Evolutionary conservation across 2,329 filamentous ascomycete genomes (phyloP), one percentile per base, ranked within the genome.

Genomic region (Colletotrichum orchidophilum): DNA sequence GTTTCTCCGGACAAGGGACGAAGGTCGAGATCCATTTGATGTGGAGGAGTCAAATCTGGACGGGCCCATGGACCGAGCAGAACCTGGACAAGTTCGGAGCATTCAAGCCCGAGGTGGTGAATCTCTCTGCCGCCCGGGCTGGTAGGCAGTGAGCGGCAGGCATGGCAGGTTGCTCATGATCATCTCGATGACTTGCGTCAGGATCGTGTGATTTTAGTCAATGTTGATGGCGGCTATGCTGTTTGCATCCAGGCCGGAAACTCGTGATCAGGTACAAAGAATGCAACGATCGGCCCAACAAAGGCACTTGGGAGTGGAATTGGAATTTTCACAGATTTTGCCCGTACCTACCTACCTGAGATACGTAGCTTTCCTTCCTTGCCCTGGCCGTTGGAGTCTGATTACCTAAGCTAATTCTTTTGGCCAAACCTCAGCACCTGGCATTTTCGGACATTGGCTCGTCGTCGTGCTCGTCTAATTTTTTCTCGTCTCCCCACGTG

Each of bases 401-500:
- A 70, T 70, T 67, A 70, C 63, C 46, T 67, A 70, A 70, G 68
- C 68, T 67, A 58, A 50, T 42, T 62, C 62, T 42, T 42, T 33
- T 29, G n/a, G 2, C 12, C 27, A 21, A 27, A 53, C 46, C 24
- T 29, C 7, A 35, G 63, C 63, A 70, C 63, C 63, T 58, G 29
- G 55, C 21, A 57, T 67, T 70, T 67, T 31, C 52, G 33, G 49
- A 21, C 55, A 61, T 33, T 26, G 24, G 24, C 9, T 26, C 50
- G 15, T 49, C 29, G 15, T 21, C 26, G 6, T 52, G 39, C 39
- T 46, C 39, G 39, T 46, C 8, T 46, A 46, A n/a, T 57, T 62
- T 24, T 53, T 39, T 35, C 24, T n/a, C 26, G 18, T 27, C n/a
- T 31, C 49, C 67, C 67, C 57, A 67, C 63, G 63, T 70, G 68